Evolutionary conservation across 495 filamentous ascomycete species (phyloP), one percentile per base, ranked within the genome.

Genomic region (Podospora anserina): DNA sequence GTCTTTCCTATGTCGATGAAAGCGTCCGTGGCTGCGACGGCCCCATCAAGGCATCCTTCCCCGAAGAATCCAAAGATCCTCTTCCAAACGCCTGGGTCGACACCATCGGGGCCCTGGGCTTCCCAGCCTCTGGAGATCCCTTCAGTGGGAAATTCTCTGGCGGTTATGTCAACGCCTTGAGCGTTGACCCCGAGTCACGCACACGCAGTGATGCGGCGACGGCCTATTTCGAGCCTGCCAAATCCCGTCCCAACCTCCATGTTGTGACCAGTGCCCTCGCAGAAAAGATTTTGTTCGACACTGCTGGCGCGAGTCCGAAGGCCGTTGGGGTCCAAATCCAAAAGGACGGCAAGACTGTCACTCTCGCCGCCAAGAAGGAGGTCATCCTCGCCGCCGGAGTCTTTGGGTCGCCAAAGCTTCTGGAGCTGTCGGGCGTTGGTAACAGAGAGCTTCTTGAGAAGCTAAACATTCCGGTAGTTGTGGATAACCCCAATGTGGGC

Each of bases 341-440:
- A 28, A 20, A 65, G 54, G 11, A 20, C 15, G 63, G 39, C 13
- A 53, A 19, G 3, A 65, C 63, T 9, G 5, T 55, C 32, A 65
- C 44, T 9, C n/a, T 65, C 32, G 4, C 18, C 16, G 63, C 44
- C 9, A 53, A 23, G 11, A 65, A 54, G 27, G 63, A 65, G 26
- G 44, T 65, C n/a, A 65, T 53, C 63, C 30, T 65, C 1, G 63
- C 63, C 20, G 63, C 63, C 5, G 63, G 63, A n/a, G 34, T 55
- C 4, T 65, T 65, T 26, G 63, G 39, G 32, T 53, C 63, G 11
- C 30, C 63, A 5, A 65, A 65, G 27, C 32, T 53, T 6, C 63
- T 65, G 11, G 63, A 53, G 23, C 63, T 26, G 20, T 54, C 32
- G 3, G 63, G 32, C 34, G 26, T 61, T 23, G 58, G 58, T 5